Conservation (phyloP, 108 stramenopile species). For the Schizochytrium sp. region DNA sequence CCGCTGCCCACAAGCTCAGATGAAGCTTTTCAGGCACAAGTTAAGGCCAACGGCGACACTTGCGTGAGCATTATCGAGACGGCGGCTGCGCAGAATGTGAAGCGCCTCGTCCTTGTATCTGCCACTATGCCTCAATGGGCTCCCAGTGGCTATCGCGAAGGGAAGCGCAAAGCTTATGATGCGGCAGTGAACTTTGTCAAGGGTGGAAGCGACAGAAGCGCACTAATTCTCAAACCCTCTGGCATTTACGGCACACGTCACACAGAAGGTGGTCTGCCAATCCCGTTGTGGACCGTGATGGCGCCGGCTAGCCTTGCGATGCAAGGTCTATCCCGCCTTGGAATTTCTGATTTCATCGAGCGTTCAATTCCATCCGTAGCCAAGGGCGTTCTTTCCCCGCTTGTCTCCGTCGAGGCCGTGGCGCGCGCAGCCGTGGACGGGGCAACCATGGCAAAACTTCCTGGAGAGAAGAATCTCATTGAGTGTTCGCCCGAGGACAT, state of each 20-base stretch:
- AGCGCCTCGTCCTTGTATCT: neutral
- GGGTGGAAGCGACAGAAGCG: neutral
- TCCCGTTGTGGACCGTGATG: neutral
- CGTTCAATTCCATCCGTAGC: neutral
- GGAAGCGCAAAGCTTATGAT: neutral
- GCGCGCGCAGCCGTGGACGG: neutral
- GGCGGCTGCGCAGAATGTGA: neutral
- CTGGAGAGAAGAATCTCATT: neutral
- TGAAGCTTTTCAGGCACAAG: neutral
- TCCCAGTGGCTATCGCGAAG: neutral
- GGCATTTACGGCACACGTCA: neutral
- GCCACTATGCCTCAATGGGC: neutral
- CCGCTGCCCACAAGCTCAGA: neutral
- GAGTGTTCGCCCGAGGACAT: neutral
- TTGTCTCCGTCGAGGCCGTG: neutral
- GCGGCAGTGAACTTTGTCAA: neutral
- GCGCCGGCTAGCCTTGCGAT: neutral
- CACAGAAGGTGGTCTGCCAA: neutral
- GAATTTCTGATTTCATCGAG: neutral
- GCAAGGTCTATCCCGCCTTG: neutral
- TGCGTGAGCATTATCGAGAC: neutral
- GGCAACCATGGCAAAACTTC: neutral
- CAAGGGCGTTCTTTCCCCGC: neutral
- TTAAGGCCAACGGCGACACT: neutral
- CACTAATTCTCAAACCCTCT: neutral